Evolutionary conservation across 257 asterid genomes (phyloP).

Genomic region (Rauvolfia tetraphylla): DNA sequence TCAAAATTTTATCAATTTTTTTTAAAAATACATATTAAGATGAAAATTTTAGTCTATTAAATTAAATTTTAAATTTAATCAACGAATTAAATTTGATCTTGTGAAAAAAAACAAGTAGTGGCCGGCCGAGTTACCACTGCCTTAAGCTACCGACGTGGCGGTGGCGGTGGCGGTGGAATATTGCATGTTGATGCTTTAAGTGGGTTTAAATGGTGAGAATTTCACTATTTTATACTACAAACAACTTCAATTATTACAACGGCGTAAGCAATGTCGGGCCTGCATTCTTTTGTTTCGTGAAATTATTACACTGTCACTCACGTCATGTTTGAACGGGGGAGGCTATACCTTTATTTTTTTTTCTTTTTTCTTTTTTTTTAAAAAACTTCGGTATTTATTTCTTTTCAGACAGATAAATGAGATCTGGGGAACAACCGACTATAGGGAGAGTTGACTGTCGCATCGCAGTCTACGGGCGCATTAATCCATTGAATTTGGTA

Average conservation of each 20-base stretch:
- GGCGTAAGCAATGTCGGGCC: background rate
- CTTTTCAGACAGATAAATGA: background rate
- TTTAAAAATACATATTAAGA: too few species aligned
- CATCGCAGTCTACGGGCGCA: background rate
- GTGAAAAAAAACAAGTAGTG: too few species aligned
- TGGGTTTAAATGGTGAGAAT: background rate
- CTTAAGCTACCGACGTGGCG: background rate
- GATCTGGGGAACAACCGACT: constrained; percentile 18
- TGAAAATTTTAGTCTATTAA: too few species aligned
- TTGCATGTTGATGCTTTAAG: background rate
- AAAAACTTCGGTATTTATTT: background rate
- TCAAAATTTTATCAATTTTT: too few species aligned
- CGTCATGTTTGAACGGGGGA: too few species aligned
- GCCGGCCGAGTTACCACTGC: background rate
- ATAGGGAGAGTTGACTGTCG: background rate
- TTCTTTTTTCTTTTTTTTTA: background rate
- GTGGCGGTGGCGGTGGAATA: background rate
- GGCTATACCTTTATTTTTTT: too few species aligned
- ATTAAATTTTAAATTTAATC: too few species aligned
- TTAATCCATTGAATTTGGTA: too few species aligned
- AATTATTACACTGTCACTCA: too few species aligned
- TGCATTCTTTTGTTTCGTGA: background rate
- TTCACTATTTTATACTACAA: too few species aligned
- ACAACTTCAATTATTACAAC: background rate
- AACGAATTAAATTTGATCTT: too few species aligned